Percentiles rank a stretch among this genome's conserved stretches.
phyloP scores from a whole-genome alignment of 495 filamentous ascomycete genomes.

The Annulohypoxylon stygium region DNA sequence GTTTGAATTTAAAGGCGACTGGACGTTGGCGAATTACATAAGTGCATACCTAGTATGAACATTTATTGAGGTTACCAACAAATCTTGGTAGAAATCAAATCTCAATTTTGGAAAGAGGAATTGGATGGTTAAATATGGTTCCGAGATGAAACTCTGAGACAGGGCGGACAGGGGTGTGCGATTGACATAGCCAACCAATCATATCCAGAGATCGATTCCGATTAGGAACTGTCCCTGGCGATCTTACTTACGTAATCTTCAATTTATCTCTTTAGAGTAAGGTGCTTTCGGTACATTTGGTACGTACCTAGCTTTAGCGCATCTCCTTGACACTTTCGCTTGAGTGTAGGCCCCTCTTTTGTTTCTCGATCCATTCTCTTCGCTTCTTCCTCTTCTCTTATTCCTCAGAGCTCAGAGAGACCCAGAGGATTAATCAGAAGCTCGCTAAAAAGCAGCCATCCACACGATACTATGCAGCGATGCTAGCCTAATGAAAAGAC shows the following conservation, averaged over 20 bases:
- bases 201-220: background rate
- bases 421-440: background rate
- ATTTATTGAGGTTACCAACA: conserved; percentile 7
- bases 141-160: conserved; percentile 41
- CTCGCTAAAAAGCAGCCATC: conserved; percentile 12
- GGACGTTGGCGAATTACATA: conserved; percentile 27
- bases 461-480: conserved; percentile 27
- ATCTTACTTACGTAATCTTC: conserved; percentile 37
- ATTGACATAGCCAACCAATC: conserved; percentile 27
- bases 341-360: conserved; percentile 26
- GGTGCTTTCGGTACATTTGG: background rate
- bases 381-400: conserved; percentile 2
- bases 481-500: conserved; percentile 11
- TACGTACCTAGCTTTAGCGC: conserved; percentile 36
- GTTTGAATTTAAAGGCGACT: background rate
- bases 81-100: conserved; percentile 4
- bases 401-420: background rate
- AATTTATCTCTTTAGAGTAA: conserved; percentile 19
- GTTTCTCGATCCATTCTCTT: conserved; percentile 17
- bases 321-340: conserved; percentile 33
- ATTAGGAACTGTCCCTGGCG: conserved; percentile 42
- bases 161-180: conserved; percentile 25
- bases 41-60: background rate
- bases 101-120: conserved; percentile 18
- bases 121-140: conserved; percentile 40